phyloP scores from a whole-genome alignment of 192 early-diverging fungal species.

The Powellomyces hirtus region DNA sequence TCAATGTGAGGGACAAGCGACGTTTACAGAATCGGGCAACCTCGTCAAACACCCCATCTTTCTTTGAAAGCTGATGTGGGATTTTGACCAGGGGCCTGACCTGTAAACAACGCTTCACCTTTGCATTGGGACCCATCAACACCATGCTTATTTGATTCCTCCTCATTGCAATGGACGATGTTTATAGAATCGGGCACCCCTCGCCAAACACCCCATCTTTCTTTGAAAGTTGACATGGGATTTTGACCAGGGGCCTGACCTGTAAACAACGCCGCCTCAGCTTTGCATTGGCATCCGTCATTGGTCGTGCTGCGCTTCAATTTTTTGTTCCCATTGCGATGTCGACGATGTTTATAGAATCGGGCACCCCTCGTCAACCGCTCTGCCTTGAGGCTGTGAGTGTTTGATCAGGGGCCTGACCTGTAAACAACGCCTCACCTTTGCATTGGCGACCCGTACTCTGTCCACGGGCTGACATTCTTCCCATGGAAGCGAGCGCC shows the following conservation, averaged over 20 bases:
- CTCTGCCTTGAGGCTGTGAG: too few species aligned
- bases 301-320: not conserved
- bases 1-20: too few species aligned
- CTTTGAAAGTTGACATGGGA: not conserved
- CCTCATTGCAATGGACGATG: too few species aligned
- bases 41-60: not conserved
- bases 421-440: constrained; percentile 6
- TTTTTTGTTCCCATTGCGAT: not conserved
- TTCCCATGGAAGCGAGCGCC: too few species aligned
- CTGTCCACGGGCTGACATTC: too few species aligned
- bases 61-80: not conserved
- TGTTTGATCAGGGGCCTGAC: constrained; percentile 2
- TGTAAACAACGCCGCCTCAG: constrained; percentile 6
- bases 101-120: constrained; percentile 6
- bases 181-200: constrained; percentile 2
- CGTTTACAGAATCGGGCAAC: constrained; percentile 1
- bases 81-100: not conserved
- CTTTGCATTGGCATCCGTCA: not conserved
- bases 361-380: constrained; percentile 3
- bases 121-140: not conserved
- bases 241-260: not conserved
- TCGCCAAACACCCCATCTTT: not conserved
- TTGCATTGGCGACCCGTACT: too few species aligned
- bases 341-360: not conserved
- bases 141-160: too few species aligned